phyloP scores from a whole-genome alignment of 495 filamentous ascomycete genomes.

The Xylaria longipes region DNA sequence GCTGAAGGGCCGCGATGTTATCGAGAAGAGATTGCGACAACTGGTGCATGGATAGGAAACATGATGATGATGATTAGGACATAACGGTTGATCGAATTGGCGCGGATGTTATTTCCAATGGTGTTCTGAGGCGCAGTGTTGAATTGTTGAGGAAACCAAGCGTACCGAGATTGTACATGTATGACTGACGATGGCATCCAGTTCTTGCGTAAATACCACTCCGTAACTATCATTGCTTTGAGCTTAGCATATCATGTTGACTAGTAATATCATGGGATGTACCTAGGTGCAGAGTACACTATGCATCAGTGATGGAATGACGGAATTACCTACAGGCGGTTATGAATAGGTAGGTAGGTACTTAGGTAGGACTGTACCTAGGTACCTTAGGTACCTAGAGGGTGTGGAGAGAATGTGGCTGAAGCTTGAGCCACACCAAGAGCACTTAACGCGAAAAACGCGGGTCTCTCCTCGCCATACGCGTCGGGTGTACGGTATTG shows the following conservation, averaged over 20 bases:
- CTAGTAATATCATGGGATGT: too few species aligned
- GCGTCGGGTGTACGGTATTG: conserved; percentile 1
- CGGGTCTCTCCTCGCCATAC: background rate
- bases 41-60: conserved; percentile 51
- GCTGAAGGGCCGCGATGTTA: conserved; percentile 66
- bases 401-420: conserved; percentile 12
- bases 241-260: background rate
- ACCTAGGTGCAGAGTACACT: too few species aligned
- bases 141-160: background rate
- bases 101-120: background rate
- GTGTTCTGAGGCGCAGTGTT: background rate
- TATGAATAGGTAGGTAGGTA: too few species aligned
- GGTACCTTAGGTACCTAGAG: too few species aligned
- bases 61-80: background rate
- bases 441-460: conserved; percentile 26
- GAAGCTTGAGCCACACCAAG: conserved; percentile 19
- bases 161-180: background rate
- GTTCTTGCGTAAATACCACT: conserved; percentile 1
- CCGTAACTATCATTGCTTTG: background rate
- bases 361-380: too few species aligned
- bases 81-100: background rate
- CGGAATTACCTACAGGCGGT: too few species aligned
- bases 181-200: conserved; percentile 7
- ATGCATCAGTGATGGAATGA: background rate
- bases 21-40: conserved; percentile 72